A percentile compares a stretch with the other conserved stretches of the same genome.
Conservation (phyloP, 106 monocot species). For the Dendrobium huoshanense region DNA sequence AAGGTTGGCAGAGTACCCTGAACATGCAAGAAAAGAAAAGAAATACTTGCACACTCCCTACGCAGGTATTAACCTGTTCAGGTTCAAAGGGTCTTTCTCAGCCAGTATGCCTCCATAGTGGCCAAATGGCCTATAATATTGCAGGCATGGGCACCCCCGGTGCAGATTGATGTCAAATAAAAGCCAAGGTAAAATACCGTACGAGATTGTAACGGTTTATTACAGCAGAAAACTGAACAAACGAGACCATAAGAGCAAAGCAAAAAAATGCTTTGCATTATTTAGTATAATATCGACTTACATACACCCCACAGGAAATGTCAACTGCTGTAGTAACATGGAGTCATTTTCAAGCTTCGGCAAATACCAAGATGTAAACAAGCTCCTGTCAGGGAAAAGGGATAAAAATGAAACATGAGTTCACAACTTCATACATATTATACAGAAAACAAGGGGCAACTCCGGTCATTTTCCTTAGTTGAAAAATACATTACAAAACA, state of each 20-base stretch:
- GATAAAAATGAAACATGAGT: neutral
- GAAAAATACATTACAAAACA: neutral
- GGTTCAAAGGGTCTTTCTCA: slow-evolving; percentile 99
- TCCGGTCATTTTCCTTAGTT: neutral
- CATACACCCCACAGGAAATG: neutral
- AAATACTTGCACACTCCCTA: slow-evolving; percentile 80
- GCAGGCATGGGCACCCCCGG: slow-evolving; percentile 83
- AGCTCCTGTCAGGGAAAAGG: neutral
- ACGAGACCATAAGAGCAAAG: slow-evolving; percentile 10
- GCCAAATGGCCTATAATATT: slow-evolving; percentile 14
- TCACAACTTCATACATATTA: neutral
- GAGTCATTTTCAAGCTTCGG: neutral
- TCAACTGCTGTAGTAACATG: neutral
- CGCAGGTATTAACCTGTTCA: slow-evolving; percentile 99
- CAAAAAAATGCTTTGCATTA: slow-evolving; percentile 13
- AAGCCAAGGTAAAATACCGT: neutral
- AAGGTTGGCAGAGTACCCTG: neutral
- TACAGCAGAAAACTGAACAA: slow-evolving; percentile 13
- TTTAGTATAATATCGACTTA: neutral
- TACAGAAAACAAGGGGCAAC: neutral
- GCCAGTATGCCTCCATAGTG: slow-evolving; percentile 33
- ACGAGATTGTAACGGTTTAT: neutral
- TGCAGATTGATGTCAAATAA: slow-evolving; percentile 65
- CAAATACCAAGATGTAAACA: neutral
- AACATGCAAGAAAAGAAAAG: slow-evolving; percentile 12